Evolutionary conservation across 148 eudicot species (phyloP).

Genomic region (Persicaria maculosa): DNA sequence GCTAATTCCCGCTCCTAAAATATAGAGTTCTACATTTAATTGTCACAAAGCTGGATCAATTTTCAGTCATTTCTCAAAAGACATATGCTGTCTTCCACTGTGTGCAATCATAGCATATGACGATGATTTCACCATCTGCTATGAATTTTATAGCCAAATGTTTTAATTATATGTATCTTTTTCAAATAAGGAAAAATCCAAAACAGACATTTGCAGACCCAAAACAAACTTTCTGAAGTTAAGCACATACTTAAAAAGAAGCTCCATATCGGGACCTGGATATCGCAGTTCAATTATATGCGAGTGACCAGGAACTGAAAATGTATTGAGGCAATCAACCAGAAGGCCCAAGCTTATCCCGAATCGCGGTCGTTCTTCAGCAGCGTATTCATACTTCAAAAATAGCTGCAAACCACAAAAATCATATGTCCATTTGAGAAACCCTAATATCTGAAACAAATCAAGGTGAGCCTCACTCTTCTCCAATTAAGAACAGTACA

Average conservation of each 20-base stretch:
- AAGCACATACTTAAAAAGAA: conserved; percentile 58
- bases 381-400: conserved; percentile 63
- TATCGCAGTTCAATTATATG: conserved; percentile 67
- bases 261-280: conserved; percentile 99
- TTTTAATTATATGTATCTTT: neutral
- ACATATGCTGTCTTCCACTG: neutral
- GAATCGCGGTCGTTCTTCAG: conserved; percentile 78
- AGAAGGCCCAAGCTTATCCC: conserved; percentile 91
- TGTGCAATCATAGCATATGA: neutral
- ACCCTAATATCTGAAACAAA: neutral
- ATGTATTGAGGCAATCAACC: conserved; percentile 74
- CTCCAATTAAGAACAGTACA: too few species aligned
- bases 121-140: neutral
- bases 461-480: neutral
- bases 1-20: neutral
- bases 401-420: conserved; percentile 53
- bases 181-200: neutral
- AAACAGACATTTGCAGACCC: neutral
- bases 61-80: neutral
- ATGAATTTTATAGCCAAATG: neutral
- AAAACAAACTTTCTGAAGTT: neutral
- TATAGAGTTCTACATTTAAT: neutral
- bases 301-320: conserved; percentile 67
- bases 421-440: neutral
- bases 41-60: neutral